Conservation (phyloP, 352 stramenopile genomes). For the Globisporangium viniferum region DNA sequence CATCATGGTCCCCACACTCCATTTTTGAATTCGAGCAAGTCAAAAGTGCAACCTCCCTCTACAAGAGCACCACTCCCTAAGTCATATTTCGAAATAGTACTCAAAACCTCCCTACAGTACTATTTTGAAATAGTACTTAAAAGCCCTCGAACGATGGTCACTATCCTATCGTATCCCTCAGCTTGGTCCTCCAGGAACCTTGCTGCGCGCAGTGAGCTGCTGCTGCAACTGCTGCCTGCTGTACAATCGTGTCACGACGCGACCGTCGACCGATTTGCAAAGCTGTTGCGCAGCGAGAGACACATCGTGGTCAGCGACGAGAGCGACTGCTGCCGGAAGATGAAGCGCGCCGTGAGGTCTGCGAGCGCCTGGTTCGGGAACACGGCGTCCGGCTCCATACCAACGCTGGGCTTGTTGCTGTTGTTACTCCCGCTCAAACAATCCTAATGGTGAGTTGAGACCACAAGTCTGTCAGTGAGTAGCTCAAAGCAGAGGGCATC, state of each 20-base stretch:
- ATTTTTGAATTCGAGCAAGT: background rate
- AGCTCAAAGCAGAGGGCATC: too few relatives aligned
- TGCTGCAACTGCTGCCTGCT: too few relatives aligned
- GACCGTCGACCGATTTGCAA: constrained; percentile 28
- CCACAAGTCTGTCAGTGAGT: background rate
- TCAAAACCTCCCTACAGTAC: too few relatives aligned
- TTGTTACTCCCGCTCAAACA: background rate
- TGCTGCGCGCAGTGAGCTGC: too few relatives aligned
- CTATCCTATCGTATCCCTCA: too few relatives aligned
- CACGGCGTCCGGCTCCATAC: constrained; percentile 39
- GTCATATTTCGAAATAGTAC: too few relatives aligned
- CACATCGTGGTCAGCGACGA: constrained; percentile 65
- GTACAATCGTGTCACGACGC: background rate
- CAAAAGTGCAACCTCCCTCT: background rate
- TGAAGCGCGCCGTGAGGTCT: constrained; percentile 68
- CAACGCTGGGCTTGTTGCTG: background rate
- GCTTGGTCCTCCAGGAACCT: background rate
- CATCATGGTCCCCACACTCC: background rate
- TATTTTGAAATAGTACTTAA: too few relatives aligned
- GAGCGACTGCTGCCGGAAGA: constrained; percentile 71
- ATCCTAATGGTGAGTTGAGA: constrained; percentile 3
- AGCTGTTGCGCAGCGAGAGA: constrained; percentile 61
- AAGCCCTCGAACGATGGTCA: background rate
- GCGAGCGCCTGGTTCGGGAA: constrained; percentile 69
- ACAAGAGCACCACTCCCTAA: constrained; percentile 4